Base-by-base conservation (phyloP, 148 eudicot genomes). In the Arbutus unedo region DNA sequence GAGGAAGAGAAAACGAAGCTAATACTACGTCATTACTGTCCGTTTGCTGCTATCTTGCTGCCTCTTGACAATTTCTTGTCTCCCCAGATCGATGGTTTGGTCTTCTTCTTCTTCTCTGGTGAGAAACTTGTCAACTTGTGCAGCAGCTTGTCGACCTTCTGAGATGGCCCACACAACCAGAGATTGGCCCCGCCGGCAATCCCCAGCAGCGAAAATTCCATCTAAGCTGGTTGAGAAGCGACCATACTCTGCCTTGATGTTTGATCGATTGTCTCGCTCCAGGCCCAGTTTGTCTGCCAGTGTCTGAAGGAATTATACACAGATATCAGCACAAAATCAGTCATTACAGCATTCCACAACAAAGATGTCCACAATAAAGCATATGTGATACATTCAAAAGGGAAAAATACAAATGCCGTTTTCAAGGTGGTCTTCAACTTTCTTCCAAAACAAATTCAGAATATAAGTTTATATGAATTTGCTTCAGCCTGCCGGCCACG, bases 131-230 rank as follows among this genome's bases (percentile, higher is more conserved):
- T 96, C 99, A 1, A 96, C 98, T 71, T 93, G 95, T 4, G 94
- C 79, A 60, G 99, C 99, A 73, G 98, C 94, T 89, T 93, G 95
- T 25, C 99, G 84, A 23, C 99, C 99, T 85, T 96, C 99, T 6
- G 91, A 80, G 81, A 96, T 93, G 41, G 85, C 99, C 99, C 99
- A 96, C 23, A 96, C 99, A 79, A 96, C 95, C 84, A 96, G 82
- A 0, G 99, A 96, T 85, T 96, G 99, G 9, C 99, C 99, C 4
- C 99, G 91, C n/a, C 99, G 87, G 70, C 99, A 96, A 70, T 96
- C 99, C 0, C 99, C 99, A 1, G 99, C 98, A 4, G 98, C 99
- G 79, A 96, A 96, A 18, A 96, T 89, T 0, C 99, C 98, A 4
- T 96, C 98, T 16, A 93, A 91, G 49, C 75, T 94, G 78, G 98